Conservation (phyloP, 805 yeast genomes). For the Saturnispora mendoncae region DNA sequence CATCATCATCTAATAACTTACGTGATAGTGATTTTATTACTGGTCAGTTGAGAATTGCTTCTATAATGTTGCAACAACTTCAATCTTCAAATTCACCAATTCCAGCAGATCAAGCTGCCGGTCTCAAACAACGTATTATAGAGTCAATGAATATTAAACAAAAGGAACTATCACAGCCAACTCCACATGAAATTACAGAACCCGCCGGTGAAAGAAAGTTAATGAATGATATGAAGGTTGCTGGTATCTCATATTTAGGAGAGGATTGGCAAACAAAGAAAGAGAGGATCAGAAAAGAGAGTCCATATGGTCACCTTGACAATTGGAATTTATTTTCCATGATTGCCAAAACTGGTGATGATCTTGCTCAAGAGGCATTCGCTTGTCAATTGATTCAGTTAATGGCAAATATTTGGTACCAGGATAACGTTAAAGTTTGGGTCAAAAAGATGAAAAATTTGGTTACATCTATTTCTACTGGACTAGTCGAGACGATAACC, state of each 20-base stretch:
- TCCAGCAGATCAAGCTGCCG: conserved; percentile 51
- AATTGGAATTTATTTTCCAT: conserved; percentile 96
- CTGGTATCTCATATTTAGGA: conserved; percentile 66
- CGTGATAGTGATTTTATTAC: conserved; percentile 43
- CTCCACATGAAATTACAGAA: conserved; percentile 40
- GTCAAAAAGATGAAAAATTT: conserved; percentile 88
- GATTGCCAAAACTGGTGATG: conserved; percentile 94
- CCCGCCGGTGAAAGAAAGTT: conserved; percentile 86
- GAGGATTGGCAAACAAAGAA: conserved; percentile 90
- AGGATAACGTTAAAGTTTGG: conserved; percentile 68
- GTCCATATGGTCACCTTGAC: conserved; percentile 75
- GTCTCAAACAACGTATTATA: conserved; percentile 60
- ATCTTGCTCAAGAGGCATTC: conserved; percentile 92
- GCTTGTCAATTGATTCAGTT: conserved; percentile 91
- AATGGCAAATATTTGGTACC: conserved; percentile 77
- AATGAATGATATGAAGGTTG: conserved; percentile 85
- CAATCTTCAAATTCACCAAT: conserved; percentile 49
- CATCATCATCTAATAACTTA: not conserved
- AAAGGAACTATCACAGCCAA: conserved; percentile 31
- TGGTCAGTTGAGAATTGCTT: conserved; percentile 91
- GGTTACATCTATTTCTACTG: conserved; percentile 83
- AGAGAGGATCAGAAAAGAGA: conserved; percentile 66
- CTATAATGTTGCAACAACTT: conserved; percentile 86
- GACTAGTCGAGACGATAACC: conserved; percentile 91
- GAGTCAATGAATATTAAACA: conserved; percentile 71